Base-by-base conservation (phyloP, 352 stramenopile species). In the Globisporangium parvum region DNA sequence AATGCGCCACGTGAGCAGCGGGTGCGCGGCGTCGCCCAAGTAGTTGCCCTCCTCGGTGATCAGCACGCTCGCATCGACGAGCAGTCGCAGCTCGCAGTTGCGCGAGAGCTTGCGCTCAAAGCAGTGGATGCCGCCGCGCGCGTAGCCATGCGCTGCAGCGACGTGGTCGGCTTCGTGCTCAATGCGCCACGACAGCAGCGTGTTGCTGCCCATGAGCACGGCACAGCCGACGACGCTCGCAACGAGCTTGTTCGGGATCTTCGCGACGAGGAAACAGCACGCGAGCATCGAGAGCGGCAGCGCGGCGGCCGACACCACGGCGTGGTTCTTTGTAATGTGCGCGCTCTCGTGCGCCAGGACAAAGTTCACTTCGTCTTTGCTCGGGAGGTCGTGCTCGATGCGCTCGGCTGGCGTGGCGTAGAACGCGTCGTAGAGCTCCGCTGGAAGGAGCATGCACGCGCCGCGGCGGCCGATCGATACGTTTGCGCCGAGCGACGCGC, bases 21-120 rank as follows among this genome's bases (percentile, higher is more conserved):
- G 84, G 49, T 93, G 84, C 2, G 75, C 77, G 11, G 75, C 87
- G 57, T 93, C 84, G 23, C 79, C 84, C 20, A 93, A 60, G 65
- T 93, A 93, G 64, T 93, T 90, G 53, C 84, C 84, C 31, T 75
- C 62, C 49, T 88, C 65, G 17, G 76, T 89, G 70, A 93, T 93
- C 68, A 88, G 69, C 28, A 33, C 28, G n/a, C 60, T 65, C 21
- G 79, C 81, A 35, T 85, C 71, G 52, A 85, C 60, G 15, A 77
- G 57, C 33, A 68, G 71, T 15, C 79, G 76, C 62, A 91, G 59
- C 53, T 86, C 72, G 52, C 79, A 89, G 67, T 93, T 93, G 48
- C 73, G 77, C 5, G 67, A 80, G 3, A 90, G 63, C 42, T 87
- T 85, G 35, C 84, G 77, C 65, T 91, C 68, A 60, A 93, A 90